phyloP scores from a whole-genome alignment of 805 yeast species.

The Wickerhamiella occidentalis region DNA sequence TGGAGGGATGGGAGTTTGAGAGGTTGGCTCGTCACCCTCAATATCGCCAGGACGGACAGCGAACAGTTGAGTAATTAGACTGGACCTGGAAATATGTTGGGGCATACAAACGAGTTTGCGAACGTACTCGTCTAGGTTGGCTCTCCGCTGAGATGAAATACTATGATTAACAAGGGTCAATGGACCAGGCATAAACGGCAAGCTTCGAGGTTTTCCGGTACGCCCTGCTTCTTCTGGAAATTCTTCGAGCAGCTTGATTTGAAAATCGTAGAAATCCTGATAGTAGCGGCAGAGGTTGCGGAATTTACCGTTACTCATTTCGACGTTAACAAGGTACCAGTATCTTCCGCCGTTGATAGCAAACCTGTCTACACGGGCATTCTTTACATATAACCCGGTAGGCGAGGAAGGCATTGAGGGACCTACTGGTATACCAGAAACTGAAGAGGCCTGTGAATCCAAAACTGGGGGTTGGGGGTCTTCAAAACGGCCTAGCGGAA shows the following conservation, averaged over 20 bases:
- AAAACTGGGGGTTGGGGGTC: slow-evolving; percentile 8
- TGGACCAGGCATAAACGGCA: slow-evolving; percentile 96
- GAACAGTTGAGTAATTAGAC: slow-evolving; percentile 59
- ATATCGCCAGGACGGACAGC: slow-evolving; percentile 53
- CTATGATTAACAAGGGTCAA: slow-evolving; percentile 78
- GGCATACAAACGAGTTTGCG: slow-evolving; percentile 59
- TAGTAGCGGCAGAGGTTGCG: slow-evolving; percentile 76
- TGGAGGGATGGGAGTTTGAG: slow-evolving; percentile 28
- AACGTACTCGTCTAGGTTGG: slow-evolving; percentile 45
- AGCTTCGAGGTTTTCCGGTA: slow-evolving; percentile 59
- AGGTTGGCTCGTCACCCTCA: slow-evolving; percentile 30
- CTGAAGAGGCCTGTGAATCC: neutral
- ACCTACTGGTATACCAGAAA: neutral
- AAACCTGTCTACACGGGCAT: slow-evolving; percentile 68
- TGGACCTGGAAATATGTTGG: slow-evolving; percentile 55
- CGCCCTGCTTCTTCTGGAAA: slow-evolving; percentile 92
- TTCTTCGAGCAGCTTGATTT: slow-evolving; percentile 63
- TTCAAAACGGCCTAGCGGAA: slow-evolving; percentile 47
- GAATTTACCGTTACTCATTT: slow-evolving; percentile 51
- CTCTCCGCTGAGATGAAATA: slow-evolving; percentile 43
- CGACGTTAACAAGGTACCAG: slow-evolving; percentile 69
- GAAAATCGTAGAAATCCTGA: slow-evolving; percentile 93
- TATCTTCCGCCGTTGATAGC: slow-evolving; percentile 74
- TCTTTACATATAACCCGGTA: slow-evolving; percentile 31
- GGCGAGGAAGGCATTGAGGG: neutral